Conservation (phyloP, 768 basidiomycete genomes). For the Artomyces pyxidatus region DNA sequence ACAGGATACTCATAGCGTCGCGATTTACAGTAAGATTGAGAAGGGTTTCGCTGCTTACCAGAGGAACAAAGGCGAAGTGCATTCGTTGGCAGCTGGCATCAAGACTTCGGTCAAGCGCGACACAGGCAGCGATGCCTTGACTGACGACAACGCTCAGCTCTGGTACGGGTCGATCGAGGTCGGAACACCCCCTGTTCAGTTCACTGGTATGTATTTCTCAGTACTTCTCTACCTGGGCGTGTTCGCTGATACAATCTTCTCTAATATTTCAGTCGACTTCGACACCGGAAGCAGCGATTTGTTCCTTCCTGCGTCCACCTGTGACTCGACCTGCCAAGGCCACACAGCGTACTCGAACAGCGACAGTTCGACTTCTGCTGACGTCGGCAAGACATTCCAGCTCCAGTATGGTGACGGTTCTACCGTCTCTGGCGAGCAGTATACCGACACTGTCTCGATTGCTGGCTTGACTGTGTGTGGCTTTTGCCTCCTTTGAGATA, state of each 20-base stretch:
- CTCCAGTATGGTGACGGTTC: slow-evolving; percentile 29
- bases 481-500: no score
- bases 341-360: slow-evolving; percentile 31
- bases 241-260: not conserved
- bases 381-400: slow-evolving; percentile 26
- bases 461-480: slow-evolving; percentile 33
- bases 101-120: slow-evolving; percentile 16
- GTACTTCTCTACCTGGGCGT: slow-evolving; percentile 2
- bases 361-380: slow-evolving; percentile 30
- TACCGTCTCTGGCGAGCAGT: slow-evolving; percentile 34
- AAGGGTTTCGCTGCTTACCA: slow-evolving; percentile 36
- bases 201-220: slow-evolving; percentile 27
- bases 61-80: slow-evolving; percentile 35
- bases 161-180: slow-evolving; percentile 40
- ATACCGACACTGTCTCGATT: slow-evolving; percentile 38
- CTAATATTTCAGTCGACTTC: slow-evolving; percentile 34
- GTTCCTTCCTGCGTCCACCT: slow-evolving; percentile 33
- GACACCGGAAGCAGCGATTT: slow-evolving; percentile 48
- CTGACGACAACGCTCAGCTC: slow-evolving; percentile 29
- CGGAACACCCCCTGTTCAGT: slow-evolving; percentile 37
- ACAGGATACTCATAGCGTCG: not conserved
- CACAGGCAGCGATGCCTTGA: slow-evolving; percentile 25
- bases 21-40: slow-evolving; percentile 32
- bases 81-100: slow-evolving; percentile 21
- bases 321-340: slow-evolving; percentile 28